A percentile compares a stretch with the other conserved stretches of the same genome.
Evolutionary conservation across 352 stramenopile species (phyloP).

Genomic region (Phytophthora sansomeana): DNA sequence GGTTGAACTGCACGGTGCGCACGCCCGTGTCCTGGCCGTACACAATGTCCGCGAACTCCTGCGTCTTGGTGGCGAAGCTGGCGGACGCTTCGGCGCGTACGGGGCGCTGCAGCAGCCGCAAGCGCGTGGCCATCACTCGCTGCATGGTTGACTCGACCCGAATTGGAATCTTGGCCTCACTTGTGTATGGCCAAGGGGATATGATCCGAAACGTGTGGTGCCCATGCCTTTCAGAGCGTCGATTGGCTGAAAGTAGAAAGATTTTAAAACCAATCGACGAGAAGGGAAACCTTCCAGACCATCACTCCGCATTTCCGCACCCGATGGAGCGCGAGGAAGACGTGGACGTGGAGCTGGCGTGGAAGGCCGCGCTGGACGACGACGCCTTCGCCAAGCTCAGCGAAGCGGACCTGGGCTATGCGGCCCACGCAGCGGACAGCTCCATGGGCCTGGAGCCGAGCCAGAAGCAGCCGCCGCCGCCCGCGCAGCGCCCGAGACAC

Average conservation of each 20-base stretch:
- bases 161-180: slow-evolving; percentile 17
- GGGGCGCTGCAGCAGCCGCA: slow-evolving; percentile 71
- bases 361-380: slow-evolving; percentile 56
- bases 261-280: slow-evolving; percentile 35
- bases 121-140: slow-evolving; percentile 55
- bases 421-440: not conserved
- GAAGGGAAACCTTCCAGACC: slow-evolving; percentile 16
- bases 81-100: slow-evolving; percentile 25
- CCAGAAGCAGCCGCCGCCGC: slow-evolving; percentile 10
- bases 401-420: slow-evolving; percentile 43
- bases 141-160: slow-evolving; percentile 42
- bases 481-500: slow-evolving; percentile 9
- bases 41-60: slow-evolving; percentile 71
- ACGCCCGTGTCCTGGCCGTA: slow-evolving; percentile 83
- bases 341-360: slow-evolving; percentile 53
- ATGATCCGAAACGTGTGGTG: slow-evolving; percentile 49
- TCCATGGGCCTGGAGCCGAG: slow-evolving; percentile 21
- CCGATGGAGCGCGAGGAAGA: slow-evolving; percentile 45
- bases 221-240: slow-evolving; percentile 1
- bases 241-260: slow-evolving; percentile 27
- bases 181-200: not conserved
- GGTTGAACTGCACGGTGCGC: slow-evolving; percentile 91
- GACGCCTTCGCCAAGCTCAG: slow-evolving; percentile 55
- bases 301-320: slow-evolving; percentile 39
- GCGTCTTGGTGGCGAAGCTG: slow-evolving; percentile 49